phyloP scores from a whole-genome alignment of 768 basidiomycete genomes.

The Hericium coralloides region DNA sequence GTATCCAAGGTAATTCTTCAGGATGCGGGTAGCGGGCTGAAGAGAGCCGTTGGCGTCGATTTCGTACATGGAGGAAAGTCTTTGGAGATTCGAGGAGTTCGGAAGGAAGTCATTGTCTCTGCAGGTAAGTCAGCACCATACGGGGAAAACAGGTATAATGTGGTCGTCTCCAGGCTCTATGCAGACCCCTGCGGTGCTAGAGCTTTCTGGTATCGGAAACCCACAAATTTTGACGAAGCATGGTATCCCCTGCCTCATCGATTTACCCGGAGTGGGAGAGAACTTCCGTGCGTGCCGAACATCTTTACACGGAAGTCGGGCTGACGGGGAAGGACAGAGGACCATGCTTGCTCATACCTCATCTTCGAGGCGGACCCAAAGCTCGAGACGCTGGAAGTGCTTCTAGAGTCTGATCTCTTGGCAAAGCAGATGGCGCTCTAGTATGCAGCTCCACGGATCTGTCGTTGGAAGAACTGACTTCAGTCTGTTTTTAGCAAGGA shows the following conservation, averaged over 20 bases:
- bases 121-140: background rate
- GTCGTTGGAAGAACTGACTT: too few species aligned
- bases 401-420: slow-evolving; percentile 6
- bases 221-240: slow-evolving; percentile 12
- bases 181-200: background rate
- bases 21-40: background rate
- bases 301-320: too few species aligned
- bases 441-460: too few species aligned
- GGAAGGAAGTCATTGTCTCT: slow-evolving; percentile 1
- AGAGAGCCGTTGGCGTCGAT: background rate
- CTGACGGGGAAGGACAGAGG: too few species aligned
- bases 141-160: too few species aligned
- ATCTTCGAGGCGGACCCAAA: slow-evolving; percentile 9
- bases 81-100: background rate
- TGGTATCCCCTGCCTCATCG: slow-evolving; percentile 21
- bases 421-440: slow-evolving; percentile 10
- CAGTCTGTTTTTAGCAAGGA: too few species aligned
- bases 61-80: background rate
- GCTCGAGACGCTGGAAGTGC: slow-evolving; percentile 11
- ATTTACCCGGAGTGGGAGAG: slow-evolving; percentile 28
- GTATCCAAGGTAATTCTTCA: background rate
- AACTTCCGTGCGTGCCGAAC: slow-evolving; percentile 25
- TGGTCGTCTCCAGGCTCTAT: background rate
- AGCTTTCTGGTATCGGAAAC: slow-evolving; percentile 20
- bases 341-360: too few species aligned